These are phyloP conservation scores for Stemphylium beticola DNA, from an alignment of 2,329 filamentous ascomycete genomes.

Conservation along the genomic window DNA sequence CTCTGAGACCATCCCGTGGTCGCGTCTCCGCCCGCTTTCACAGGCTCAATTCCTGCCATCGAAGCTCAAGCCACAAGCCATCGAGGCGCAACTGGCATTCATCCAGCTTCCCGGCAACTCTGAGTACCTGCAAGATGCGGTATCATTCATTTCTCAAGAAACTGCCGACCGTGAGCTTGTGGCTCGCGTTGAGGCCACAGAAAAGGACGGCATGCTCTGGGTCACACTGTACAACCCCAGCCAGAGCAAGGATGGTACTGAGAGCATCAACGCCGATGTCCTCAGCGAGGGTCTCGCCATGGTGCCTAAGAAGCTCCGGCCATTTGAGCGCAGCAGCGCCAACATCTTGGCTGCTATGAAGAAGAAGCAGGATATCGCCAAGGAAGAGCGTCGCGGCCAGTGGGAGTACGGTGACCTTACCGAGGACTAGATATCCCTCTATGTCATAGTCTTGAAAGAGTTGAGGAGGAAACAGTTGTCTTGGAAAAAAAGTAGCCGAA, in stretches of 20 bases:
- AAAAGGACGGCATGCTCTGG: slow-evolving; percentile 80
- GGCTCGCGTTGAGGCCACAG: slow-evolving; percentile 86
- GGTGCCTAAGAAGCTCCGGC: slow-evolving; percentile 89
- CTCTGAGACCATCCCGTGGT: slow-evolving; percentile 86
- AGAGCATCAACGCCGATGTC: slow-evolving; percentile 90
- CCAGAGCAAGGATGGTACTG: slow-evolving; percentile 64
- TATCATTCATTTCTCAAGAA: slow-evolving; percentile 74
- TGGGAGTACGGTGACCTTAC: slow-evolving; percentile 99
- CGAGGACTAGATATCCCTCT: slow-evolving; percentile 56
- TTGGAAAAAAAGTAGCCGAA: neutral
- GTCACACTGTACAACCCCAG: slow-evolving; percentile 87
- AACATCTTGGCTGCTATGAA: slow-evolving; percentile 75
- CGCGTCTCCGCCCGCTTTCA: slow-evolving; percentile 78
- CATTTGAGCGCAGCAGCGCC: slow-evolving; percentile 82
- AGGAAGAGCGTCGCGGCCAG: slow-evolving; percentile 81
- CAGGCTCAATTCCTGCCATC: slow-evolving; percentile 75
- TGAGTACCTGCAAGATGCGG: slow-evolving; percentile 79
- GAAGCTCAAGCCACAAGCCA: slow-evolving; percentile 84
- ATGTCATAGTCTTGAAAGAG: neutral
- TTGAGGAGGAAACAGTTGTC: neutral
- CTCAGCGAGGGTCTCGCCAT: slow-evolving; percentile 84
- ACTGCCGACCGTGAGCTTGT: slow-evolving; percentile 80
- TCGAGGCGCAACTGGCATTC: slow-evolving; percentile 86
- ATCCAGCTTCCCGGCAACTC: slow-evolving; percentile 82
- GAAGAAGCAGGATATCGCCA: slow-evolving; percentile 77